phyloP scores from a whole-genome alignment of 805 yeast genomes.

The Clavispora fructus region DNA sequence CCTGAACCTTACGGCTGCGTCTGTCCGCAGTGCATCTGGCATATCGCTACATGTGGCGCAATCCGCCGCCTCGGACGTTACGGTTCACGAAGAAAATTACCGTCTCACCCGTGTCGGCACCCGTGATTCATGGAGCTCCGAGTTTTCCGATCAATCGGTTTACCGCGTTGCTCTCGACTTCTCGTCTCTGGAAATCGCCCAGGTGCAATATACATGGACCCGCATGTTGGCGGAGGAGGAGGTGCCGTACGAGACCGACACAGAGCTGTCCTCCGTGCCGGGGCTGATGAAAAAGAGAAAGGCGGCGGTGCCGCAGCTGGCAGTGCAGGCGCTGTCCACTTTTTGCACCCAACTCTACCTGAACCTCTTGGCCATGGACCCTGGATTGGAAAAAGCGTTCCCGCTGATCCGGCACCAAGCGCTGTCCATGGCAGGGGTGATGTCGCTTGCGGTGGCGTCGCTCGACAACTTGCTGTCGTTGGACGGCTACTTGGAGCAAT shows the following conservation, averaged over 20 bases:
- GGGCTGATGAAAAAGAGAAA: not conserved
- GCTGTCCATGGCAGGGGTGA: conserved; percentile 71
- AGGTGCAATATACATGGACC: conserved; percentile 41
- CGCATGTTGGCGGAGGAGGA: conserved; percentile 31
- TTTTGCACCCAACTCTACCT: conserved; percentile 76
- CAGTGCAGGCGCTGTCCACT: conserved; percentile 37
- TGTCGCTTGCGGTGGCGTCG: conserved; percentile 60
- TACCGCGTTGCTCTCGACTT: conserved; percentile 18
- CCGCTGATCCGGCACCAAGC: conserved; percentile 80
- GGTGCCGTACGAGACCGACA: conserved; percentile 3
- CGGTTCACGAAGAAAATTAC: conserved; percentile 14
- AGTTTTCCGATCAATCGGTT: conserved; percentile 10
- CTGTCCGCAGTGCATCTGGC: not conserved
- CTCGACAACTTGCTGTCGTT: conserved; percentile 54
- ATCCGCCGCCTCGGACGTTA: not conserved
- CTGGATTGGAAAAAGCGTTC: conserved; percentile 56
- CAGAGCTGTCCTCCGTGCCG: not conserved
- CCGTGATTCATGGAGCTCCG: conserved; percentile 19
- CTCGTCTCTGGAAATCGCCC: conserved; percentile 34
- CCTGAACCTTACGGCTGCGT: not conserved
- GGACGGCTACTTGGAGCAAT: conserved; percentile 53
- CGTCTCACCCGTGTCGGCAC: conserved; percentile 22
- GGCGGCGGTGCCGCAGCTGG: conserved; percentile 10
- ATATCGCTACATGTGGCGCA: not conserved
- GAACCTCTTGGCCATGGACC: conserved; percentile 57